Percentiles rank a stretch among this genome's conserved stretches.
Conservation (phyloP, 148 eudicot genomes). For the Rhododendron griersonianum region DNA sequence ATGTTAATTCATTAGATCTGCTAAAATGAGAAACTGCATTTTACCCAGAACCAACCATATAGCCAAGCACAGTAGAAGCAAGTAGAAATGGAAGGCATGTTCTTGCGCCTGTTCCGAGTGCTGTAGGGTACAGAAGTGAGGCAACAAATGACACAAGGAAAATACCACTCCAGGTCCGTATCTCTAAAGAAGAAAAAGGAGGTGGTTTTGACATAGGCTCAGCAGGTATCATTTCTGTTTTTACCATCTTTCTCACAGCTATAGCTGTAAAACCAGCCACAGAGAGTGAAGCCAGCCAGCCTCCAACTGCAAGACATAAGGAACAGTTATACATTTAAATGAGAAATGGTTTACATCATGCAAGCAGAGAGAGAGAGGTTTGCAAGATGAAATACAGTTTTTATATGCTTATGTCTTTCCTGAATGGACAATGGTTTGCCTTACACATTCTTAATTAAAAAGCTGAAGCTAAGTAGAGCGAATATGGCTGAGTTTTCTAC, state of each 20-base stretch:
- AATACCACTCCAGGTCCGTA: conserved; percentile 68
- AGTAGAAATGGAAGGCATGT: conserved; percentile 95
- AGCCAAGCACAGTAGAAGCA: conserved; percentile 85
- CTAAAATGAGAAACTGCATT: conserved; percentile 11
- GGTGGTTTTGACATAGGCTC: conserved; percentile 96
- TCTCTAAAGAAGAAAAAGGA: conserved; percentile 68
- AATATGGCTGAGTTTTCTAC: neutral
- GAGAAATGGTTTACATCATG: neutral
- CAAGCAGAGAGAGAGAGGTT: neutral
- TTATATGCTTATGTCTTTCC: neutral
- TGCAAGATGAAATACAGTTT: neutral
- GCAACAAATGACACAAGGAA: conserved; percentile 60
- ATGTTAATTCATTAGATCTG: neutral
- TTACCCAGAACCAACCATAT: conserved; percentile 91
- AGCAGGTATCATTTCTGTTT: conserved; percentile 86
- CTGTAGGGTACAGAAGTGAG: conserved; percentile 56
- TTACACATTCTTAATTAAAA: neutral
- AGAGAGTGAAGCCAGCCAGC: conserved; percentile 93
- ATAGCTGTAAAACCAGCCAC: conserved; percentile 92
- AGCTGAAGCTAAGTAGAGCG: neutral
- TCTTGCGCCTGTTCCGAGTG: conserved; percentile 73
- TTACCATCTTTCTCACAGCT: conserved; percentile 79
- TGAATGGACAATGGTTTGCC: neutral
- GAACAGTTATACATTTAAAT: neutral
- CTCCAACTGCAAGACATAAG: conserved; percentile 60